Conservation (phyloP, 2,329 filamentous ascomycete species). For the Pyricularia grisea region DNA sequence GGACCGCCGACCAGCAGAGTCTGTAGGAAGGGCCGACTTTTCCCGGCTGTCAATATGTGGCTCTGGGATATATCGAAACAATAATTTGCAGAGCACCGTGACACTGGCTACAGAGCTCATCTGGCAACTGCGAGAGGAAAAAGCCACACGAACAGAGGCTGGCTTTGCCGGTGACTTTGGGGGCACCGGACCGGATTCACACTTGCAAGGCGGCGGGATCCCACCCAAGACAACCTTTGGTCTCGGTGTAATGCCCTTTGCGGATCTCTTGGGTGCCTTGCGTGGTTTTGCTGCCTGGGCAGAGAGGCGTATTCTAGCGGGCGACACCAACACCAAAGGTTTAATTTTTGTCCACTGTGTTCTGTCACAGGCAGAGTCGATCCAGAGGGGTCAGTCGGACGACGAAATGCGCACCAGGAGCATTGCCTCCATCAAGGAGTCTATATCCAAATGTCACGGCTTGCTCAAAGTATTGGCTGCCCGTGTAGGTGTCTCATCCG, state of each 20-base stretch:
- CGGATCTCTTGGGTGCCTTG: not conserved
- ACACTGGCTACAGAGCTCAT: conserved; percentile 36
- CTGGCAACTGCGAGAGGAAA: conserved; percentile 32
- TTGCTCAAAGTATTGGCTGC: conserved; percentile 4
- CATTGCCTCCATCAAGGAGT: not conserved
- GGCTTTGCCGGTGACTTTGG: conserved; percentile 5
- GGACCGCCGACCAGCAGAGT: conserved; percentile 8
- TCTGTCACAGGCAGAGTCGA: conserved; percentile 11
- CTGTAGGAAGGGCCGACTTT: conserved; percentile 22
- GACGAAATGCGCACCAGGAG: not conserved
- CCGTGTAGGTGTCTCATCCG: not conserved
- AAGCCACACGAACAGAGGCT: conserved; percentile 13
- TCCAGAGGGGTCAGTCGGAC: conserved; percentile 5
- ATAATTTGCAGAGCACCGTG: conserved; percentile 28
- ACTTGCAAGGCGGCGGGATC: not conserved
- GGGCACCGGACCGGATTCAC: not conserved
- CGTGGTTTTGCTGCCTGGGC: not conserved
- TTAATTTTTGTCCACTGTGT: conserved; percentile 9
- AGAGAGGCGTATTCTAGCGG: conserved; percentile 8
- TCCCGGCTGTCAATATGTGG: conserved; percentile 28
- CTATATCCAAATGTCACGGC: not conserved
- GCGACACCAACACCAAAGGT: conserved; percentile 14
- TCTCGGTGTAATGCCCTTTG: conserved; percentile 16
- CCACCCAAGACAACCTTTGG: conserved; percentile 11
- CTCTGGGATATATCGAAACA: conserved; percentile 30